Conservation (phyloP, 2,329 filamentous ascomycete genomes). For the Dactylellina parvicollis region DNA sequence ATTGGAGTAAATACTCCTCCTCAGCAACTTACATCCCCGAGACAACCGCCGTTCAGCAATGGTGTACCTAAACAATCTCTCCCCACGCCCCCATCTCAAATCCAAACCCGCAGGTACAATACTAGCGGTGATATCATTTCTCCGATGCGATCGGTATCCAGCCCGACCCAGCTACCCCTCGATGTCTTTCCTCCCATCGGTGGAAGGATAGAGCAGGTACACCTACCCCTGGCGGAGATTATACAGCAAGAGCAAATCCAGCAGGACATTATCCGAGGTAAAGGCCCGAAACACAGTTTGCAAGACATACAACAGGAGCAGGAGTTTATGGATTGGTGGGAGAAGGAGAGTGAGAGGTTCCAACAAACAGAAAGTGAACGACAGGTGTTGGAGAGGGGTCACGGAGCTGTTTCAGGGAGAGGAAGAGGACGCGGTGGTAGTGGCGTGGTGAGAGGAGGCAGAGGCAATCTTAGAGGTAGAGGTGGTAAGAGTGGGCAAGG, state of each 20-base stretch:
- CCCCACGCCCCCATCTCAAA: constrained; percentile 25
- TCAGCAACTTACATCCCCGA: constrained; percentile 27
- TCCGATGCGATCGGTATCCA: neutral
- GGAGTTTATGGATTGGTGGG: constrained; percentile 97
- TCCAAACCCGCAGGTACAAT: constrained; percentile 38
- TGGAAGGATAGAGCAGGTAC: constrained; percentile 58
- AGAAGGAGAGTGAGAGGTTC: constrained; percentile 76
- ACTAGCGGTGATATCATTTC: constrained; percentile 35
- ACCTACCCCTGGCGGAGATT: constrained; percentile 85
- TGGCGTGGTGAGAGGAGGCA: constrained; percentile 23
- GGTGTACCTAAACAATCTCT: constrained; percentile 20
- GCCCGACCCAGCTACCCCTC: constrained; percentile 9
- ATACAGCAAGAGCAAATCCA: constrained; percentile 86
- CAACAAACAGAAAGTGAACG: constrained; percentile 32
- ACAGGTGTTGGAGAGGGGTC: constrained; percentile 22
- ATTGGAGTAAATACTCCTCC: constrained; percentile 26
- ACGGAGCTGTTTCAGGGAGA: constrained; percentile 11
- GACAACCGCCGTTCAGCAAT: constrained; percentile 7
- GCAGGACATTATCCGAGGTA: constrained; percentile 82
- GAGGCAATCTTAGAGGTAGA: constrained; percentile 8
- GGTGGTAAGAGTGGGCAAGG: constrained; percentile 17
- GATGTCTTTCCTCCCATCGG: constrained; percentile 40
- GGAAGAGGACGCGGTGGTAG: constrained; percentile 38
- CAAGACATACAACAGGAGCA: constrained; percentile 97
- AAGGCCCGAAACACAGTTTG: constrained; percentile 84